A percentile compares a stretch with the other conserved stretches of the same genome.
These are phyloP conservation scores for Coemansia sp. DNA, from an alignment of 192 early-diverging fungal species.

Conservation along the genomic window DNA sequence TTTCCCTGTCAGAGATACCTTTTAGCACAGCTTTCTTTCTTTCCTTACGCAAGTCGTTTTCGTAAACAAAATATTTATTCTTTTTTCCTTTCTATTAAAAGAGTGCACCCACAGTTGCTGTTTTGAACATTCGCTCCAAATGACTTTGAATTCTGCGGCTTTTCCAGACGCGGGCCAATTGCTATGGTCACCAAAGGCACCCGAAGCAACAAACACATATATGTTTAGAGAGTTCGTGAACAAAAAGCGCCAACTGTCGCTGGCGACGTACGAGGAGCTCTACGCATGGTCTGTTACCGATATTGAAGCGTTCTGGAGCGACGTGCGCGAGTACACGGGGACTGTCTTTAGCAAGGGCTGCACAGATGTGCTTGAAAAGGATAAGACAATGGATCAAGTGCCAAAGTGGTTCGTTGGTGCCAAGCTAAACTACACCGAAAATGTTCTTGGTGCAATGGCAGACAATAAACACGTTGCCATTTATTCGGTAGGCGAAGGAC, in stretches of 20 bases:
- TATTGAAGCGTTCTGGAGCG: constrained; percentile 81
- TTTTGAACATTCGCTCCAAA: not conserved
- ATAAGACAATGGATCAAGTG: constrained; percentile 78
- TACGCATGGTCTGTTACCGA: constrained; percentile 81
- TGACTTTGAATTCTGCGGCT: constrained; percentile 21
- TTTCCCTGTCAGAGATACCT: too few species aligned
- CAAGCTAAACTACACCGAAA: constrained; percentile 90
- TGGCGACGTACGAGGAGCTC: constrained; percentile 68
- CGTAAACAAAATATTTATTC: not conserved
- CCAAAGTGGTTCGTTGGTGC: constrained; percentile 91
- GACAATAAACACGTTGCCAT: constrained; percentile 47
- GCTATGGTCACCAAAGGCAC: constrained; percentile 67
- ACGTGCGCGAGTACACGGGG: constrained; percentile 74
- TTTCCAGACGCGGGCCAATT: constrained; percentile 9
- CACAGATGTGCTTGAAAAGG: constrained; percentile 64
- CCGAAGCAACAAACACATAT: constrained; percentile 62
- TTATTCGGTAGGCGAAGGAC: constrained; percentile 50
- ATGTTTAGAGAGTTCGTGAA: constrained; percentile 77
- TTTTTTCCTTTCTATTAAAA: not conserved
- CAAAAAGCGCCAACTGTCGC: constrained; percentile 57
- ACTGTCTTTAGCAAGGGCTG: constrained; percentile 24
- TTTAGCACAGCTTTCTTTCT: not conserved
- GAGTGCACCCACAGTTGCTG: not conserved
- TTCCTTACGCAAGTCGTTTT: too few species aligned
- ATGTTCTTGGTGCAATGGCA: constrained; percentile 64